These are phyloP conservation scores for Pythium diclinum DNA, from an alignment of 352 stramenopile species.

Conservation along the genomic window DNA sequence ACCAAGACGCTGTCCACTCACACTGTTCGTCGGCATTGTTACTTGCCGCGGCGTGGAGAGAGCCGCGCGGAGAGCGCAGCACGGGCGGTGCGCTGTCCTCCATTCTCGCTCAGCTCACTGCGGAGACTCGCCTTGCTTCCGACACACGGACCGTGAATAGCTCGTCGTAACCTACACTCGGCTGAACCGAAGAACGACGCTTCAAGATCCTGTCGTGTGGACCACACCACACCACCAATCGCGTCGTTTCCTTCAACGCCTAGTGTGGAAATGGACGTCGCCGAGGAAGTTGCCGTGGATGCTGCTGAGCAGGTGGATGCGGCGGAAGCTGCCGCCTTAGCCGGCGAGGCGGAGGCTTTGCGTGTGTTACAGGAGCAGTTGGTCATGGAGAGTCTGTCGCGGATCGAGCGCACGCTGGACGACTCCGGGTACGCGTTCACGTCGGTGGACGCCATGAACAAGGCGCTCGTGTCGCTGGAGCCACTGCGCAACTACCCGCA, in stretches of 20 bases:
- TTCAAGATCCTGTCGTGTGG: slow-evolving; percentile 25
- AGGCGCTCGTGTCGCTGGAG: slow-evolving; percentile 49
- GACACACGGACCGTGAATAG: background rate
- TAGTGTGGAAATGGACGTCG: background rate
- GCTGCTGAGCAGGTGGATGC: slow-evolving; percentile 2
- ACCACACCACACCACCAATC: slow-evolving; percentile 8
- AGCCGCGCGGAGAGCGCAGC: slow-evolving; percentile 24
- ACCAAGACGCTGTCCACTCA: background rate
- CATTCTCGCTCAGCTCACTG: slow-evolving; percentile 5
- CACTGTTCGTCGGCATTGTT: slow-evolving; percentile 16
- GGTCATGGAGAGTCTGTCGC: slow-evolving; percentile 53
- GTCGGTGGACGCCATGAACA: slow-evolving; percentile 59
- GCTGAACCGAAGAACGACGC: background rate
- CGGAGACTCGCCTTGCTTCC: background rate
- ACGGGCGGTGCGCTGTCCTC: slow-evolving; percentile 8
- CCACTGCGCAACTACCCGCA: slow-evolving; percentile 60
- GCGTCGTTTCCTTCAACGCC: slow-evolving; percentile 1
- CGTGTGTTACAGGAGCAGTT: slow-evolving; percentile 43
- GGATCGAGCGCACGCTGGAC: slow-evolving; percentile 70
- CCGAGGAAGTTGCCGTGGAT: background rate
- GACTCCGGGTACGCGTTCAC: slow-evolving; percentile 79
- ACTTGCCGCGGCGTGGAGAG: slow-evolving; percentile 4
- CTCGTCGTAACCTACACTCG: too few species aligned
- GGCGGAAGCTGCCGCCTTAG: slow-evolving; percentile 5
- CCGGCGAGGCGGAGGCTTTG: slow-evolving; percentile 31